Evolutionary conservation across 768 basidiomycete species (phyloP), one percentile per base, ranked within the genome.

Genomic region (Xanthoconium stramineum): DNA sequence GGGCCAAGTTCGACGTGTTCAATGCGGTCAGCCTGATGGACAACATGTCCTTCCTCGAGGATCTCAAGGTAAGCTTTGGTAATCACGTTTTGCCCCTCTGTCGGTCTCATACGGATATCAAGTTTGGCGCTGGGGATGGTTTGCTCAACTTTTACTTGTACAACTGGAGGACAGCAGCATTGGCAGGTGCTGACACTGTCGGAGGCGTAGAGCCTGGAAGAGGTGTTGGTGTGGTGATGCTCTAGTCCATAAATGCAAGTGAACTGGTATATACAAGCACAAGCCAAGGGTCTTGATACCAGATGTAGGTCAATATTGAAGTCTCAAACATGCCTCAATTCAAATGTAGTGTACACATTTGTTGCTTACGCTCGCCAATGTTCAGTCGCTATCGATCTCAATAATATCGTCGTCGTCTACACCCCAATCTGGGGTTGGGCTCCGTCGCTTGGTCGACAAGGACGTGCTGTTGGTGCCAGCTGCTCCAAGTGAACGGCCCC

Each of bases 1-100:
- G 85, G 52, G 89, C 89, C 46, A 85, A 86, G 39, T 98, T 99
- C 65, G 97, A 99, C 68, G 97, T 99, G 14, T 86, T 98, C 73
- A 99, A 99, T 71, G 91, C 91, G 2, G 72, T 98, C 65, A 95
- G 95, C 15, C 70, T 97, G 61, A 94, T 98, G 89, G 97, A 99
- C 70, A 99, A 98, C 70, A 79, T 83, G 53, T 68, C 80, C 45
- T 85, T 99, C 72, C 69, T 99, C 50, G 75, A 83, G 33, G 91
- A 94, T 52, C 80, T 96, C 50, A 92, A 91, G 83, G 94, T 89
- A 62, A 49, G 78, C 61, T 42, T 29, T 48, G 47, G 47, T 57
- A 14, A 39, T 35, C 10, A 24, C 11, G 17, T 28, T 28, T 39
- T 10, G n/a, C 20, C 32, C 39, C 19, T 3, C 20, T 15, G 19